A percentile compares a stretch with the other conserved stretches of the same genome.
phyloP scores from a whole-genome alignment of 257 asterid genomes.

The Salvia hispanica region DNA sequence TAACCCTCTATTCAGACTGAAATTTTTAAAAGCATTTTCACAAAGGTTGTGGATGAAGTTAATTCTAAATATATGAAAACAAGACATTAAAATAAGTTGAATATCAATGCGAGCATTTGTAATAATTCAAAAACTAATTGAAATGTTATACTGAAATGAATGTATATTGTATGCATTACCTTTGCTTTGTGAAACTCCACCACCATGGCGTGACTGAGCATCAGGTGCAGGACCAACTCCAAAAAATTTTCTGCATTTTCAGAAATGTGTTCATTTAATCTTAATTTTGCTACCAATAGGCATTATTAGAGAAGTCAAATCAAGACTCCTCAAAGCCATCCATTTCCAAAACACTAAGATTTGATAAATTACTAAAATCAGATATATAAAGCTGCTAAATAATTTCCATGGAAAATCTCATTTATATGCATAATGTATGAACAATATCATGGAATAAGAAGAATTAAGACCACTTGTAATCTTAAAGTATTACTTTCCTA shows the following conservation, averaged over 20 bases:
- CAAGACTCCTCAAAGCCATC: neutral
- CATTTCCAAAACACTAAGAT: constrained; percentile 9
- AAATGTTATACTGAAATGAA: constrained; percentile 13
- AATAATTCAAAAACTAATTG: neutral
- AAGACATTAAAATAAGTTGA: constrained; percentile 2
- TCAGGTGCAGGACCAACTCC: constrained; percentile 48
- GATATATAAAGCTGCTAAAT: constrained; percentile 7
- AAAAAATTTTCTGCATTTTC: constrained; percentile 60
- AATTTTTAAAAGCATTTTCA: neutral
- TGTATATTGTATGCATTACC: constrained; percentile 41
- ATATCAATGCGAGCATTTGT: neutral
- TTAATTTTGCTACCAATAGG: constrained; percentile 13
- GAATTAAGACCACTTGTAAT: constrained; percentile 4
- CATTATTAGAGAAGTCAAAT: constrained; percentile 21
- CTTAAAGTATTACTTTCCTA: neutral
- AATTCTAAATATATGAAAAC: neutral
- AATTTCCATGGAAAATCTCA: constrained; percentile 16
- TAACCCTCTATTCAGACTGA: constrained; percentile 6
- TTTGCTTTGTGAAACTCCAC: constrained; percentile 44
- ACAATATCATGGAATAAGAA: constrained; percentile 15
- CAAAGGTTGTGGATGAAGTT: neutral
- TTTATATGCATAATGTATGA: constrained; percentile 1
- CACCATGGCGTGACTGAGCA: constrained; percentile 46
- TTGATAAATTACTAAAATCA: neutral
- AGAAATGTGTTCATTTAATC: constrained; percentile 23